These are phyloP conservation scores for Mucor piriformis DNA, from an alignment of 371 early-diverging fungal genomes.

Conservation along the genomic window DNA sequence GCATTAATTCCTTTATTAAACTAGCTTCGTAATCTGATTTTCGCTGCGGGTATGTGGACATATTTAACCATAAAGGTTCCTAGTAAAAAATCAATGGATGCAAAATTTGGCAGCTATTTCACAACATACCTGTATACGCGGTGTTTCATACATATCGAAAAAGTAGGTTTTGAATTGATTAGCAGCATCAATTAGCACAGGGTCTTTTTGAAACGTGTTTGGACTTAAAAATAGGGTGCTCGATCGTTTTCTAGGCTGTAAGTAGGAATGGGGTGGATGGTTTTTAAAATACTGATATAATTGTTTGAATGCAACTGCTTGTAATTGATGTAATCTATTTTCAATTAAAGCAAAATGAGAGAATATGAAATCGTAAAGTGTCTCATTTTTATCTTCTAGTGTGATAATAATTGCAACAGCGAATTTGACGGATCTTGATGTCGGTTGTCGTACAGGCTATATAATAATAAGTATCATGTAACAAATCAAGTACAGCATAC, in stretches of 20 bases:
- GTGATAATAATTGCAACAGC: conserved; percentile 65
- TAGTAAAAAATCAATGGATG: conserved; percentile 22
- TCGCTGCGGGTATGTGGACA: conserved; percentile 64
- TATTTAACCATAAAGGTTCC: conserved; percentile 70
- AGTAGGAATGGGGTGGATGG: conserved; percentile 13
- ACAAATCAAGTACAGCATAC: not conserved
- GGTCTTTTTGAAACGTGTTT: conserved; percentile 57
- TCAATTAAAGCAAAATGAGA: conserved; percentile 70
- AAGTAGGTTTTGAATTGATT: conserved; percentile 55
- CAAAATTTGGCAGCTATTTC: no score
- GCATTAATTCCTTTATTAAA: conserved; percentile 54
- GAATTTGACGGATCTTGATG: conserved; percentile 58
- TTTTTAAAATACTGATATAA: conserved; percentile 46
- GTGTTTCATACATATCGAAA: conserved; percentile 57
- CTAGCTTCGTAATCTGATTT: conserved; percentile 49
- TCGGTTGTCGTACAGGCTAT: conserved; percentile 40
- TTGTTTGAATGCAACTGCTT: conserved; percentile 53
- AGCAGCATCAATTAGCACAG: conserved; percentile 50
- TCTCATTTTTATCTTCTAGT: conserved; percentile 51
- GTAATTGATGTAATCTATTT: conserved; percentile 62
- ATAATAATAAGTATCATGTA: not conserved
- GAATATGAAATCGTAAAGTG: conserved; percentile 63
- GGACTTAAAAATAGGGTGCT: conserved; percentile 39
- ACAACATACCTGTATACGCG: conserved; percentile 61
- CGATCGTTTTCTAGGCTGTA: conserved; percentile 26